Conservation (phyloP, 352 stramenopile genomes). For the Globisporangium splendens region DNA sequence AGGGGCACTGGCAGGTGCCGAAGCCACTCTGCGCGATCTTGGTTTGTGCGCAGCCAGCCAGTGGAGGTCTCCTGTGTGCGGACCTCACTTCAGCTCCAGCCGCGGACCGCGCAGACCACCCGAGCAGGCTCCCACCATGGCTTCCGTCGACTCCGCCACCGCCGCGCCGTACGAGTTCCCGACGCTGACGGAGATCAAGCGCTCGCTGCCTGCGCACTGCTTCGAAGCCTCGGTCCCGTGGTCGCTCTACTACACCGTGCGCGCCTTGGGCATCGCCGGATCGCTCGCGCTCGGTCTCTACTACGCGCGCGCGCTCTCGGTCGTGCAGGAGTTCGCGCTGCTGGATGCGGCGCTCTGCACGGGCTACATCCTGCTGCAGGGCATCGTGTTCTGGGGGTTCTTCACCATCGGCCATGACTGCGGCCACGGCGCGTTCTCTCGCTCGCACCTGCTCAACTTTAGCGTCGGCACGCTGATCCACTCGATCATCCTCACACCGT, state of each 20-base stretch:
- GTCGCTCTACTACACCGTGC: slow-evolving; percentile 73
- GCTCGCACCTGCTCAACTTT: slow-evolving; percentile 78
- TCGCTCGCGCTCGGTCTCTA: slow-evolving; percentile 40
- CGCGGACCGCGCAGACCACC: not conserved
- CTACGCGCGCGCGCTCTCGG: slow-evolving; percentile 31
- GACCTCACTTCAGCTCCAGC: slow-evolving; percentile 6
- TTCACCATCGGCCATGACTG: slow-evolving; percentile 82
- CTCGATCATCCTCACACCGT: slow-evolving; percentile 79
- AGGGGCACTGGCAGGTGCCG: too few relatives aligned
- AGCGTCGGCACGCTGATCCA: slow-evolving; percentile 68
- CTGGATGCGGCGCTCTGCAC: slow-evolving; percentile 47
- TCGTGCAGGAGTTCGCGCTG: slow-evolving; percentile 29
- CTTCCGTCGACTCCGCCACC: slow-evolving; percentile 13
- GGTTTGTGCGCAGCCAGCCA: too few relatives aligned
- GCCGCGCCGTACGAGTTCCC: slow-evolving; percentile 53
- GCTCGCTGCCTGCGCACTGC: slow-evolving; percentile 61
- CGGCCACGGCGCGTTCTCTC: slow-evolving; percentile 76
- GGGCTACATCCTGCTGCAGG: slow-evolving; percentile 67
- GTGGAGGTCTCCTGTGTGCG: too few relatives aligned
- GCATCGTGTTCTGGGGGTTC: slow-evolving; percentile 83
- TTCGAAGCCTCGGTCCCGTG: slow-evolving; percentile 69
- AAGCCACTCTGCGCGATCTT: too few relatives aligned
- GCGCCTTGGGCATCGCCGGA: slow-evolving; percentile 43
- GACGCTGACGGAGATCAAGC: slow-evolving; percentile 80
- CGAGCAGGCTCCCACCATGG: slow-evolving; percentile 19